These are phyloP conservation scores for Arthonia radiata DNA, from an alignment of 495 filamentous ascomycete species.

Conservation along the genomic window DNA sequence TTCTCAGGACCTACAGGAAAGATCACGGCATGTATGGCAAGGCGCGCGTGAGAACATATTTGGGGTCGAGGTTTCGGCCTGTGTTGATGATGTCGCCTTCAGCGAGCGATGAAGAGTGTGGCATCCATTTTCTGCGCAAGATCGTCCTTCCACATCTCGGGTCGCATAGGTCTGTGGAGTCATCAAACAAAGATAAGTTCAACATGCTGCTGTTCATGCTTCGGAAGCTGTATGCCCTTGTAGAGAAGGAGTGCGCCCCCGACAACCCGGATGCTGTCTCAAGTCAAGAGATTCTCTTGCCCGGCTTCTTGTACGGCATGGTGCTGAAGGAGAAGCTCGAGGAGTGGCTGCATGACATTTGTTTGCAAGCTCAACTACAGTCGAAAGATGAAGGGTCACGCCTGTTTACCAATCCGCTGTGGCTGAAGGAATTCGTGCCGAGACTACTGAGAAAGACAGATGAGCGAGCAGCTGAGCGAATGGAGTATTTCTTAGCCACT, in stretches of 20 bases:
- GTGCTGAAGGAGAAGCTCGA: conserved; percentile 86
- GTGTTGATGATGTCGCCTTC: conserved; percentile 60
- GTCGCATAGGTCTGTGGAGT: conserved; percentile 50
- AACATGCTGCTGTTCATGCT: conserved; percentile 90
- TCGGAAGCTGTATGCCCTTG: conserved; percentile 76
- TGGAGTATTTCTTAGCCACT: conserved; percentile 92
- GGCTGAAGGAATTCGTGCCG: conserved; percentile 49
- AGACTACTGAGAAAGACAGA: conserved; percentile 57
- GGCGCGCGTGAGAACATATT: conserved; percentile 49
- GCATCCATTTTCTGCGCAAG: conserved; percentile 68
- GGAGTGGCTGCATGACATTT: conserved; percentile 46
- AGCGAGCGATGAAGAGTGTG: conserved; percentile 64
- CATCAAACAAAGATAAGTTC: conserved; percentile 77
- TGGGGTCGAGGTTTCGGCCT: conserved; percentile 72
- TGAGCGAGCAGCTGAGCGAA: conserved; percentile 59
- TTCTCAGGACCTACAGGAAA: conserved; percentile 86
- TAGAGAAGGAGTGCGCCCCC: conserved; percentile 69
- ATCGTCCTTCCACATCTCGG: conserved; percentile 81
- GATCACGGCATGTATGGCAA: conserved; percentile 57
- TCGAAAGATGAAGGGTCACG: conserved; percentile 64
- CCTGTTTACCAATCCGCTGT: conserved; percentile 43
- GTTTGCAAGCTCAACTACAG: conserved; percentile 30
- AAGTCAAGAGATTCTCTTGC: conserved; percentile 78
- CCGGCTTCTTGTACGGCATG: conserved; percentile 82
- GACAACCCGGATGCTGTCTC: conserved; percentile 94